These are phyloP conservation scores for Fusarium sp. DNA, from an alignment of 2,329 filamentous ascomycete genomes.

Conservation along the genomic window DNA sequence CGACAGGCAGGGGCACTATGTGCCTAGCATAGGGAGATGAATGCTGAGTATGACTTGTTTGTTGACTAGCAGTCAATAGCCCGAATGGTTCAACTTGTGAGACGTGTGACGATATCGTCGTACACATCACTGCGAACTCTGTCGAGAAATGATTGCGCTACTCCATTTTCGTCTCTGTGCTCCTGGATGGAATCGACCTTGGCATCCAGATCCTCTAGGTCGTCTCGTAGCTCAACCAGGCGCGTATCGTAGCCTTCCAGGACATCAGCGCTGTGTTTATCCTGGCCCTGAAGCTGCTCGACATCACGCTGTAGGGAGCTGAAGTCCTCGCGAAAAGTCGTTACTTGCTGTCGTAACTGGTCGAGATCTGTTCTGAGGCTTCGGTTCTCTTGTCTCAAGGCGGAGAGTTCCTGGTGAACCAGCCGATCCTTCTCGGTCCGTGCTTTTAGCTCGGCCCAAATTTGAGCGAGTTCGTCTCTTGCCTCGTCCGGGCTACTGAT, in stretches of 20 bases:
- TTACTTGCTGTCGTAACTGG: background rate
- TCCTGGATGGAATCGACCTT: conserved; percentile 26
- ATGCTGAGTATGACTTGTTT: background rate
- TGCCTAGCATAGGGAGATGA: background rate
- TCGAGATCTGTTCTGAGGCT: background rate
- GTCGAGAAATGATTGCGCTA: conserved; percentile 12
- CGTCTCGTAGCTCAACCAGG: conserved; percentile 11
- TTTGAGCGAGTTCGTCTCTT: background rate
- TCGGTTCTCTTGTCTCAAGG: conserved; percentile 1
- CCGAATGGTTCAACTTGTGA: background rate
- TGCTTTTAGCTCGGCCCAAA: conserved; percentile 16
- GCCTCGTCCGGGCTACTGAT: background rate
- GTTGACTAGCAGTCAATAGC: background rate
- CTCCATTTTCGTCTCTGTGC: conserved; percentile 18
- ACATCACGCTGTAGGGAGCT: conserved; percentile 5
- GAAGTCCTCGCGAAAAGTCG: background rate
- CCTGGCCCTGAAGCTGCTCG: conserved; percentile 10
- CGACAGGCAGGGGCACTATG: no score
- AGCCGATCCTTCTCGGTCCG: conserved; percentile 6
- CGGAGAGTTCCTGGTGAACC: conserved; percentile 7
- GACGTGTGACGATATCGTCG: conserved; percentile 13
- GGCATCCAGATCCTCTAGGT: conserved; percentile 21
- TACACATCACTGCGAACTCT: conserved; percentile 17
- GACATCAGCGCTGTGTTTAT: conserved; percentile 2
- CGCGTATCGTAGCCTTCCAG: conserved; percentile 23